Conservation (phyloP, 106 monocot species). For the Apostasia ramifera region DNA sequence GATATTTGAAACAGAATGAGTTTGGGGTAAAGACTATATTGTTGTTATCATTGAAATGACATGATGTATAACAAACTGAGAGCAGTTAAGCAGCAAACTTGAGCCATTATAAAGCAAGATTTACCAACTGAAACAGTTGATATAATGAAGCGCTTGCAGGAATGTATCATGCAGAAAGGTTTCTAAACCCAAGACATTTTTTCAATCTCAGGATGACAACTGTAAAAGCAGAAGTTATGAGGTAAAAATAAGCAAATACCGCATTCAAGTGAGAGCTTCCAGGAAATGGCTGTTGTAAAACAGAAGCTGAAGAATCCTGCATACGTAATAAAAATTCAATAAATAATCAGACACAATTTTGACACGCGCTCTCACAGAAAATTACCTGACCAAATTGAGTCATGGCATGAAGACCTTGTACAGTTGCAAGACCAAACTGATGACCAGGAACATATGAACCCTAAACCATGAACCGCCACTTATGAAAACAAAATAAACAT, state of each 20-base stretch:
- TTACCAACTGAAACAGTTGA: no score
- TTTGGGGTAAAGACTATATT: no score
- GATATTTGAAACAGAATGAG: no score
- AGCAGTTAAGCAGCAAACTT: no score
- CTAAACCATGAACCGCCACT: slow-evolving; percentile 12
- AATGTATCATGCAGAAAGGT: no score
- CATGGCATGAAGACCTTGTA: slow-evolving; percentile 46
- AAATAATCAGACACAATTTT: not conserved
- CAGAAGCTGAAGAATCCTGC: slow-evolving; percentile 41
- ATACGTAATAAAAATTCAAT: slow-evolving; percentile 1
- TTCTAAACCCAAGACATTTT: no score
- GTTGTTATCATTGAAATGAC: no score
- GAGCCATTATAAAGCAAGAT: no score
- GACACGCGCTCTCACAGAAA: not conserved
- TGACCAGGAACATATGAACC: slow-evolving; percentile 34
- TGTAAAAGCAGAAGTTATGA: not conserved
- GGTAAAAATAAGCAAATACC: slow-evolving; percentile 17
- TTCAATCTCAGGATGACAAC: no score
- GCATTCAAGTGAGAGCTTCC: slow-evolving; percentile 33
- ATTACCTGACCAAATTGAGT: slow-evolving; percentile 61
- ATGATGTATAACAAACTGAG: no score
- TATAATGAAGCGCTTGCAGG: no score
- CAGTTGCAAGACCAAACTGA: slow-evolving; percentile 42
- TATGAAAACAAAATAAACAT: not conserved
- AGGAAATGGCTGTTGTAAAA: slow-evolving; percentile 49